Conservation (phyloP, 1,139 yeast genomes). For the Lodderomyces jiufengensis region DNA sequence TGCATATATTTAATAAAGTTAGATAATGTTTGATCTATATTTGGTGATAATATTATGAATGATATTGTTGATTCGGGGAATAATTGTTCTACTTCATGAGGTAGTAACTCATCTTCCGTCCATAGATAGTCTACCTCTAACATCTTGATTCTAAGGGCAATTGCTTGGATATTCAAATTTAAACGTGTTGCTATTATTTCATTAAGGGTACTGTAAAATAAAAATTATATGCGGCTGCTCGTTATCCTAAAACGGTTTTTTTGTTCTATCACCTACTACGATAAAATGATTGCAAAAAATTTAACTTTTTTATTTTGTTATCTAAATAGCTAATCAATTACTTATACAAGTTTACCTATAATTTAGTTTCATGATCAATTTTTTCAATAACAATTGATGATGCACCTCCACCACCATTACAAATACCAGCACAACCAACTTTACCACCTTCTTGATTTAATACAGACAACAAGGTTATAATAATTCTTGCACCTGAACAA, state of each 20-base stretch:
- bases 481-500: slow-evolving; percentile 94
- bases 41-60: slow-evolving; percentile 9
- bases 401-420: slow-evolving; percentile 99
- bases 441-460: slow-evolving; percentile 81
- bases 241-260: too few species aligned
- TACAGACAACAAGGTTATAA: slow-evolving; percentile 76
- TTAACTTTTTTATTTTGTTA: background rate
- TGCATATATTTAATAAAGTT: slow-evolving; percentile 8
- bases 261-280: too few species aligned
- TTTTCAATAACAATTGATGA: slow-evolving; percentile 41
- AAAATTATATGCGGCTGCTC: background rate
- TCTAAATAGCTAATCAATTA: background rate
- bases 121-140: slow-evolving; percentile 11
- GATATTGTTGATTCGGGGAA: slow-evolving; percentile 10
- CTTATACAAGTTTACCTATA: too few species aligned
- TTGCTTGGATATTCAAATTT: too few species aligned
- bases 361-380: slow-evolving; percentile 27
- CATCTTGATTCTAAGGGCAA: background rate
- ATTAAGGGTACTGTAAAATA: background rate
- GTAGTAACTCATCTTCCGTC: slow-evolving; percentile 9
- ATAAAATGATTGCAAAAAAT: too few species aligned
- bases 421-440: slow-evolving; percentile 90
- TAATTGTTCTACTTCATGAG: slow-evolving; percentile 9
- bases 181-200: too few species aligned
- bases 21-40: slow-evolving; percentile 6